Evolutionary conservation across 75 land plant genomes (phyloP).

Genomic region (Picea glauca): DNA sequence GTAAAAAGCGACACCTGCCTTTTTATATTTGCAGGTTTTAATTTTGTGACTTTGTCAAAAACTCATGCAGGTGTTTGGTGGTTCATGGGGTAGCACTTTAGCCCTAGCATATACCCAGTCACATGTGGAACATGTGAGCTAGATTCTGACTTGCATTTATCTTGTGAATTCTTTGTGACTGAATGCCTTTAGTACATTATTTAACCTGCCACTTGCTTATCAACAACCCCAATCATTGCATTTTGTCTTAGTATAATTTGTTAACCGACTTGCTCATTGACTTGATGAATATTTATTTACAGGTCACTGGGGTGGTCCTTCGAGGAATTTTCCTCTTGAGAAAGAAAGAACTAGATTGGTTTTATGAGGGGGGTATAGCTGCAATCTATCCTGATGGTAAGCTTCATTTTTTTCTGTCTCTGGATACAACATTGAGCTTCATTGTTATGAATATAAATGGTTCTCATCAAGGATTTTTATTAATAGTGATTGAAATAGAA

Average conservation of each 20-base stretch:
- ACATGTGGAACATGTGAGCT: slow-evolving; percentile 72
- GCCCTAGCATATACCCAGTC: slow-evolving; percentile 87
- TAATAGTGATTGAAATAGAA: not conserved
- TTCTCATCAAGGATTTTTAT: not conserved
- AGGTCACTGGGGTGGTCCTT: slow-evolving; percentile 76
- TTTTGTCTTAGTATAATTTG: not conserved
- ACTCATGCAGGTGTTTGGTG: slow-evolving; percentile 85
- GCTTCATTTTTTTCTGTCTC: not conserved
- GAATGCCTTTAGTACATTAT: not conserved
- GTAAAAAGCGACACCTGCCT: not conserved
- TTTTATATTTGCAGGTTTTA: not conserved
- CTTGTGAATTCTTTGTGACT: not conserved
- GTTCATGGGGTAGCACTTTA: slow-evolving; percentile 98
- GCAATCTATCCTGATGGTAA: slow-evolving; percentile 80
- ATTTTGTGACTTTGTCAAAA: slow-evolving; percentile 13
- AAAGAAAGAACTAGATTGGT: slow-evolving; percentile 97
- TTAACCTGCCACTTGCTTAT: not conserved
- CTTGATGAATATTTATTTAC: not conserved
- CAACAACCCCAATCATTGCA: not conserved
- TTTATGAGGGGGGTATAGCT: slow-evolving; percentile 91
- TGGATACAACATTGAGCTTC: not conserved
- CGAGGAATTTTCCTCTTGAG: slow-evolving; percentile 94
- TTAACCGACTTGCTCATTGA: not conserved
- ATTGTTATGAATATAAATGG: not conserved
- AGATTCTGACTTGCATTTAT: not conserved